Base-by-base conservation (phyloP, 1,284 basidiomycete species). In the Sanghuangporus sanghuang region DNA sequence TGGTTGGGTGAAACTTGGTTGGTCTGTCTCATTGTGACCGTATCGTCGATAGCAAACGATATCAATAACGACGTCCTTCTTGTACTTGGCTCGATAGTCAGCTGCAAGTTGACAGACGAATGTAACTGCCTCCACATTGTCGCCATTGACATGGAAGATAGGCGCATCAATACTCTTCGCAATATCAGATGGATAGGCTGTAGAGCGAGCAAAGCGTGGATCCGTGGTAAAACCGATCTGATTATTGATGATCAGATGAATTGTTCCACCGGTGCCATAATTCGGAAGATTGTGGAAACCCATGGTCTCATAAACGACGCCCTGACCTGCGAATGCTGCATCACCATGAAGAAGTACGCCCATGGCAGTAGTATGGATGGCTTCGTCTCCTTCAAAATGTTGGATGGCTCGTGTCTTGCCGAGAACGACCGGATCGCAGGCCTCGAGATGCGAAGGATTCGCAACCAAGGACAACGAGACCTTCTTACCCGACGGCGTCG, bases 141-240 rank as follows among this genome's bases (percentile, higher is more conserved):
- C 97, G 62, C 96, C 97, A 74, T 99, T 99, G 73, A 99, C 97
- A 78, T 99, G 97, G 90, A 99, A 98, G 78, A 99, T 98, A 66
- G 97, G 97, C 0, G 97, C 87, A 73, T 99, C 97, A 72, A 98
- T 98, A 56, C 95, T 89, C 78, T 99, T 99, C 71, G 97, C 97
- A 71, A 99, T 93, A 75, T 99, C 97, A 62, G 96, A 98, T n/a
- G 92, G 92, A 80, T 99, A 99, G 48, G 97, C 93, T 2, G 97
- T 99, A 14, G 96, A 99, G 67, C 96, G 96, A 59, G 96, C 81
- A 79, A 98, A 98, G 67, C 96, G 90, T 57, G 97, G 97, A 75
- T 98, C 96, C 63, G 97, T 99, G 66, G 97, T 99, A 83, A 99
- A 99, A 69, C 97, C 97, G 67, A 99, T 98, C 77, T 99, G 97